Evolutionary conservation across 2,329 filamentous ascomycete genomes (phyloP).

Genomic region (Clonostachys chloroleuca): DNA sequence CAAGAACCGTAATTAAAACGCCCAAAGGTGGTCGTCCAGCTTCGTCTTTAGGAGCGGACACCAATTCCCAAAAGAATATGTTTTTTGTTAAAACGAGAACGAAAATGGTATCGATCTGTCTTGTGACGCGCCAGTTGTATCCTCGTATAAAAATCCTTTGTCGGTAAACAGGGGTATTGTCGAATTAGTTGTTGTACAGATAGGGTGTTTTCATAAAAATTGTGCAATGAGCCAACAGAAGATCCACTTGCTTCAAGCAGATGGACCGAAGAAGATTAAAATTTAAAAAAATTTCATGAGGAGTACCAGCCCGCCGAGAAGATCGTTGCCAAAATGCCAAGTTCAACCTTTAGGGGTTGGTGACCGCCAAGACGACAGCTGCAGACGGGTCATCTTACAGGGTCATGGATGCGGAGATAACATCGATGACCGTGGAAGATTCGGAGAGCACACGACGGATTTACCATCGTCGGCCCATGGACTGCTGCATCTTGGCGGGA

Average conservation of each 20-base stretch:
- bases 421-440: constrained; percentile 24
- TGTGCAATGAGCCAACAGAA: constrained; percentile 12
- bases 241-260: constrained; percentile 15
- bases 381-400: constrained; percentile 25
- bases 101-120: constrained; percentile 42
- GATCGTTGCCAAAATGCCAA: constrained; percentile 32
- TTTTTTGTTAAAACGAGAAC: constrained; percentile 20
- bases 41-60: constrained; percentile 23
- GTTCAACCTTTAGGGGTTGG: constrained; percentile 23
- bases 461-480: constrained; percentile 52
- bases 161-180: constrained; percentile 22
- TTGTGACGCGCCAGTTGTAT: constrained; percentile 30
- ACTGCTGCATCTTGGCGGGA: constrained; percentile 56
- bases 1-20: constrained; percentile 28
- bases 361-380: constrained; percentile 45
- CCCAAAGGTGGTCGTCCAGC: constrained; percentile 37
- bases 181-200: constrained; percentile 22
- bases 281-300: constrained; percentile 17
- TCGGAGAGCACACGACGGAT: constrained; percentile 13
- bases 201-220: constrained; percentile 45
- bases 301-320: constrained; percentile 29
- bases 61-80: constrained; percentile 11
- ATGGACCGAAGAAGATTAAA: constrained; percentile 1
- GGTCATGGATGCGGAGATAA: constrained; percentile 22
- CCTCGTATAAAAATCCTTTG: constrained; percentile 20